A percentile compares a stretch with the other conserved stretches of the same genome.
Evolutionary conservation across 2,329 filamentous ascomycete genomes (phyloP).

Genomic region (Trichocomaceae sp.): DNA sequence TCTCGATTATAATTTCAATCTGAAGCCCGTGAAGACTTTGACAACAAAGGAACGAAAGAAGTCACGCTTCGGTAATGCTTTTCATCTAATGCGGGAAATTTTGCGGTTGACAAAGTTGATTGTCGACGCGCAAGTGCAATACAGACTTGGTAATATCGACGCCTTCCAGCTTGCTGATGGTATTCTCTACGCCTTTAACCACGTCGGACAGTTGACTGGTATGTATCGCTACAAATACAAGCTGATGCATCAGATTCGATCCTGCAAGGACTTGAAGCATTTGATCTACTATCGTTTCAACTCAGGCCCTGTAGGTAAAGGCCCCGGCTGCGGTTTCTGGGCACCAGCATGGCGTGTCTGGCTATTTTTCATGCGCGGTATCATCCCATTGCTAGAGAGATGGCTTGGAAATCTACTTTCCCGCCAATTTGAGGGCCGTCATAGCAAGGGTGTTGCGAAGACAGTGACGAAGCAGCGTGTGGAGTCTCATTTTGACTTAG

Average conservation of each 20-base stretch:
- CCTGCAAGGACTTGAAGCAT: slow-evolving; percentile 98
- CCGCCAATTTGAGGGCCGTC: slow-evolving; percentile 94
- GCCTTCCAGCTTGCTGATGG: slow-evolving; percentile 97
- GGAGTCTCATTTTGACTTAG: slow-evolving; percentile 95
- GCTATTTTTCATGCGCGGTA: slow-evolving; percentile 98
- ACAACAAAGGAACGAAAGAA: slow-evolving; percentile 99
- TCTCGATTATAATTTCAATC: slow-evolving; percentile 98
- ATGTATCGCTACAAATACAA: slow-evolving; percentile 99
- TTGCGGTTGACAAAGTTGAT: slow-evolving; percentile 92
- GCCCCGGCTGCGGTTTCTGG: slow-evolving; percentile 98
- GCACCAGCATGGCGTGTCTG: slow-evolving; percentile 97
- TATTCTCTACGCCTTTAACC: slow-evolving; percentile 99
- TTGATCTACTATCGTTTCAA: slow-evolving; percentile 99
- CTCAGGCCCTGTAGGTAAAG: slow-evolving; percentile 91
- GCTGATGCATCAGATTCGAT: slow-evolving; percentile 98
- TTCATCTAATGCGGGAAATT: slow-evolving; percentile 98
- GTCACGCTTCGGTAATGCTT: slow-evolving; percentile 97
- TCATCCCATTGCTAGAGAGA: slow-evolving; percentile 90
- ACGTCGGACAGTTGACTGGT: slow-evolving; percentile 93
- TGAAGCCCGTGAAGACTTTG: slow-evolving; percentile 97
- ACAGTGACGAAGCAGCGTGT: slow-evolving; percentile 99
- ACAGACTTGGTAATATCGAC: slow-evolving; percentile 94
- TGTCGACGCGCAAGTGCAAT: slow-evolving; percentile 97
- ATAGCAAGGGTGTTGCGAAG: slow-evolving; percentile 98
- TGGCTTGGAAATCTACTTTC: slow-evolving; percentile 97